Evolutionary conservation across 2,329 filamentous ascomycete species (phyloP).

Genomic region (Cryphonectria radicalis): DNA sequence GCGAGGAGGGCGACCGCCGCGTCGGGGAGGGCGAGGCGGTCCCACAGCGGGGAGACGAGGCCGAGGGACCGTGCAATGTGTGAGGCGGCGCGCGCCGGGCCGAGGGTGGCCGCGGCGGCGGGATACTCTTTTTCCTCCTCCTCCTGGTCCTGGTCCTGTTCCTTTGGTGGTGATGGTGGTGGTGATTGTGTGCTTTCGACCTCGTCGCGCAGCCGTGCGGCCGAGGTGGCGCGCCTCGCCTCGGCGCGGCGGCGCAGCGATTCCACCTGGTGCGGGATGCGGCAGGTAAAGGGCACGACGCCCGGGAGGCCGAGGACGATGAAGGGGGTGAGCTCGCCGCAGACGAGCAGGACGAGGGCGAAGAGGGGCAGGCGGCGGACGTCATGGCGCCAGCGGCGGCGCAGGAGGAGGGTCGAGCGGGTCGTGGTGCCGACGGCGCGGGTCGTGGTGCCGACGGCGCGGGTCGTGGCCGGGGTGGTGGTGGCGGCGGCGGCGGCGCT

Average conservation of each 20-base stretch:
- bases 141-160: too few relatives aligned
- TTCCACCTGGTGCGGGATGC: constrained; percentile 76
- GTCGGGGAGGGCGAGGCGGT: constrained; percentile 45
- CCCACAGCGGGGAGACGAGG: constrained; percentile 54
- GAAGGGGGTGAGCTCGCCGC: constrained; percentile 86
- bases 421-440: constrained; percentile 46
- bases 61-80: constrained; percentile 50
- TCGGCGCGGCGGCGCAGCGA: constrained; percentile 59
- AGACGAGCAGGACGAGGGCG: constrained; percentile 72
- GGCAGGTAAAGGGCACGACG: constrained; percentile 79
- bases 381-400: constrained; percentile 72
- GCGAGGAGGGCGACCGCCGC: constrained; percentile 54
- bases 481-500: constrained; percentile 41
- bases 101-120: constrained; percentile 20
- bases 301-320: constrained; percentile 72
- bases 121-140: constrained; percentile 11
- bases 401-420: constrained; percentile 72
- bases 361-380: constrained; percentile 80
- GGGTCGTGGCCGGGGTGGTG: constrained; percentile 44
- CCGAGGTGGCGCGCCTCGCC: constrained; percentile 53
- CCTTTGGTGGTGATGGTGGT: too few relatives aligned
- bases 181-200: too few relatives aligned
- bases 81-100: constrained; percentile 30
- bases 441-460: constrained; percentile 38
- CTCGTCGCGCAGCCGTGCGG: constrained; percentile 43